A percentile compares a stretch with the other conserved stretches of the same genome.
phyloP scores from a whole-genome alignment of 1,284 basidiomycete species.

The Polyporus tsugae region DNA sequence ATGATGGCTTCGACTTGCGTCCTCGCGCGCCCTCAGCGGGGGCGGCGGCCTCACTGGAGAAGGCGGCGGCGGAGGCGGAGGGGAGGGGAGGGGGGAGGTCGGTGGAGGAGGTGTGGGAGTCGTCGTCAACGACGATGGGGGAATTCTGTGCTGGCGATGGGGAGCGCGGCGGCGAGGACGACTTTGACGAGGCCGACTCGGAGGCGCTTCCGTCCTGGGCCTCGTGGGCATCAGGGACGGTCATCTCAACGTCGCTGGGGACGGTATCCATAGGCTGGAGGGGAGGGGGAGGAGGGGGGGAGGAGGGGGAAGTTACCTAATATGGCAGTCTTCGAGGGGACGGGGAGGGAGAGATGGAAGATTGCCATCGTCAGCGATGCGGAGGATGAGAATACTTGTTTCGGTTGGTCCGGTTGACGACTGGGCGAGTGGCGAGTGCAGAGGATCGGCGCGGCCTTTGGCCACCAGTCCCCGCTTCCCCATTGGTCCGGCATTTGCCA shows the following conservation, averaged over 20 bases:
- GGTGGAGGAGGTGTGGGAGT: conserved; percentile 26
- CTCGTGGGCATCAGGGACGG: conserved; percentile 31
- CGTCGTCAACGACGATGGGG: conserved; percentile 39
- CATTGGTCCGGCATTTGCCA: conserved; percentile 46
- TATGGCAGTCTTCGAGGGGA: conserved; percentile 42
- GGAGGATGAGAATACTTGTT: conserved; percentile 34
- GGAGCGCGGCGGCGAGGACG: conserved; percentile 32
- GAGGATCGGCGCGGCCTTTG: conserved; percentile 38
- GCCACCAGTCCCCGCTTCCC: conserved; percentile 28
- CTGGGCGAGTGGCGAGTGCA: conserved; percentile 36
- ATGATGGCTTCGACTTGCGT: conserved; percentile 41
- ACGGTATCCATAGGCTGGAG: conserved; percentile 30
- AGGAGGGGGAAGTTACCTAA: conserved; percentile 40
- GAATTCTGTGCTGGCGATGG: conserved; percentile 41
- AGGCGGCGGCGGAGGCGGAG: conserved; percentile 17
- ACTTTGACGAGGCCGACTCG: conserved; percentile 22
- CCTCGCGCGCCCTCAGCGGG: conserved; percentile 29
- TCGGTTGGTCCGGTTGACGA: conserved; percentile 34
- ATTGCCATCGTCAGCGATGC: conserved; percentile 29
- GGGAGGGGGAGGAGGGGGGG: conserved; percentile 26
- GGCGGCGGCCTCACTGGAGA: conserved; percentile 20
- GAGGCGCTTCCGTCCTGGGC: conserved; percentile 25
- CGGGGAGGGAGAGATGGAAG: conserved; percentile 34
- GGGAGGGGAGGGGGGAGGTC: conserved; percentile 23
- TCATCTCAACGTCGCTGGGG: conserved; percentile 36